A percentile compares a stretch with the other conserved stretches of the same genome.
Evolutionary conservation across 768 basidiomycete genomes (phyloP).

Genomic region (Serpula lacrymans): DNA sequence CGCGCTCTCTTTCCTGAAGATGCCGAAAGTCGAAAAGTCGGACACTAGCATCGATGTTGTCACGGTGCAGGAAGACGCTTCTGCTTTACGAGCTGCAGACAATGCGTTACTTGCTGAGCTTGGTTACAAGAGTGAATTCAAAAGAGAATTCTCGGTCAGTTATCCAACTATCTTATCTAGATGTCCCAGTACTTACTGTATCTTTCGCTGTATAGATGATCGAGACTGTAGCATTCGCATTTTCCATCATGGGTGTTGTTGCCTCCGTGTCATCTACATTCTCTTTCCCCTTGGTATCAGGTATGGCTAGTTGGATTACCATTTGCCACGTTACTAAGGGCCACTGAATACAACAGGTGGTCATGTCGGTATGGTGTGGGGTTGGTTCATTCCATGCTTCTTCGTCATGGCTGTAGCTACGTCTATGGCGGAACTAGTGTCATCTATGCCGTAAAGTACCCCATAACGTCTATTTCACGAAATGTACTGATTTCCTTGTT

Average conservation of each 20-base stretch:
- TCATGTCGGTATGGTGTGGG: slow-evolving; percentile 75
- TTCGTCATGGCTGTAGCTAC: slow-evolving; percentile 68
- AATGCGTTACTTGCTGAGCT: slow-evolving; percentile 58
- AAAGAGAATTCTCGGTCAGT: slow-evolving; percentile 67
- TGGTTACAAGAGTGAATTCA: slow-evolving; percentile 72
- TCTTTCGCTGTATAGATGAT: slow-evolving; percentile 35
- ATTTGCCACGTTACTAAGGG: neutral
- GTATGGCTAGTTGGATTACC: slow-evolving; percentile 36
- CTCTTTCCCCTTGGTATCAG: slow-evolving; percentile 59
- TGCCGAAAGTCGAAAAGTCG: slow-evolving; percentile 21
- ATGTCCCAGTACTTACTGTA: neutral
- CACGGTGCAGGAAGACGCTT: slow-evolving; percentile 10
- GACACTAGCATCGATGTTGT: slow-evolving; percentile 10
- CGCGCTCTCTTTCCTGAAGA: slow-evolving; percentile 4
- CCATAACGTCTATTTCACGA: no score
- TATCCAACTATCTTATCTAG: neutral
- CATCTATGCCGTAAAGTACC: slow-evolving; percentile 67
- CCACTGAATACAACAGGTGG: slow-evolving; percentile 42
- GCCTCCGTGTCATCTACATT: slow-evolving; percentile 67
- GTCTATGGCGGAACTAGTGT: slow-evolving; percentile 71
- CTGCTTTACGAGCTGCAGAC: slow-evolving; percentile 41
- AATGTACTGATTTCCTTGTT: no score
- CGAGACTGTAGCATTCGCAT: slow-evolving; percentile 63
- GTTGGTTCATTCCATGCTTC: slow-evolving; percentile 68
- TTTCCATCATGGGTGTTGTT: slow-evolving; percentile 72